Evolutionary conservation across 2,329 filamentous ascomycete genomes (phyloP).

Genomic region (Eutypa lata): DNA sequence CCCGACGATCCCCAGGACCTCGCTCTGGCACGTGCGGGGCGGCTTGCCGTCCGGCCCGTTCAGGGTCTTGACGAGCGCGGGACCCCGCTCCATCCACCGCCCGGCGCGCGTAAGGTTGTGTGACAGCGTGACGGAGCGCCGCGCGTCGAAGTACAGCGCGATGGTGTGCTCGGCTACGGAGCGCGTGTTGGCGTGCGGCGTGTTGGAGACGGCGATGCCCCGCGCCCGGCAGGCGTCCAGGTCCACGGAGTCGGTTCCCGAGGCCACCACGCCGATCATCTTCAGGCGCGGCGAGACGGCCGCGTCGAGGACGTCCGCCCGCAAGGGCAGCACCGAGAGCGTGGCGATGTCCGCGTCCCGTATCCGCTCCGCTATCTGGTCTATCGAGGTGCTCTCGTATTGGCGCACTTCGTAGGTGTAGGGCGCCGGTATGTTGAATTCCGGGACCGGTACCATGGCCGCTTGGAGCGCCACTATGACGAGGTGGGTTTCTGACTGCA

Average conservation of each 20-base stretch:
- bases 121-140: constrained; percentile 32
- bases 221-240: constrained; percentile 28
- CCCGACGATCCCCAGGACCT: constrained; percentile 28
- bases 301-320: constrained; percentile 20
- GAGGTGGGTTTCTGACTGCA: neutral
- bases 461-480: constrained; percentile 33
- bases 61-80: constrained; percentile 20
- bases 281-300: constrained; percentile 27
- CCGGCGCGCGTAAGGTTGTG: constrained; percentile 24
- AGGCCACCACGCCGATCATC: constrained; percentile 33
- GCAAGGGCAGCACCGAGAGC: constrained; percentile 28
- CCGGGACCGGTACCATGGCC: constrained; percentile 26
- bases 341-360: constrained; percentile 34
- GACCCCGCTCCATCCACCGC: constrained; percentile 20
- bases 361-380: constrained; percentile 28
- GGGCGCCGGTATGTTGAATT: constrained; percentile 24
- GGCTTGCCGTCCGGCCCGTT: constrained; percentile 22
- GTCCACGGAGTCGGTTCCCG: constrained; percentile 36
- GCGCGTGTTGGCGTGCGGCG: constrained; percentile 33
- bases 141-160: constrained; percentile 38
- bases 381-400: constrained; percentile 22
- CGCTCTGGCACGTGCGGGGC: constrained; percentile 21
- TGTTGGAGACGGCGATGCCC: constrained; percentile 33
- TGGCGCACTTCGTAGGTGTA: constrained; percentile 28
- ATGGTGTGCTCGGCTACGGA: constrained; percentile 46